Conservation (phyloP, 768 basidiomycete species). For the Boletus speciosus region DNA sequence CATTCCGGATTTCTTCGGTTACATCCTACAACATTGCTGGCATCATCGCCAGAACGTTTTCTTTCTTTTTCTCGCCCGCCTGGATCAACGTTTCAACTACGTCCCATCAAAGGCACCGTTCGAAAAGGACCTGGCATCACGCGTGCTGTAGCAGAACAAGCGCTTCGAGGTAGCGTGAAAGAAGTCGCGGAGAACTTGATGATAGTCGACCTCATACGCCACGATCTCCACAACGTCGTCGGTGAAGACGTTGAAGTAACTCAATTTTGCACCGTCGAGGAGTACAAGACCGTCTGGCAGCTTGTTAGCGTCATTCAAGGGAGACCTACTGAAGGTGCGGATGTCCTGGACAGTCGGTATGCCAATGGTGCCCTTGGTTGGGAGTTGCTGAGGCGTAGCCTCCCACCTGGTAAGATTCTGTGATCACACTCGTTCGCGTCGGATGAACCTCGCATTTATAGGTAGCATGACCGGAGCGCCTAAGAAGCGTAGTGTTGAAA, state of each 20-base stretch:
- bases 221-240: constrained; percentile 83
- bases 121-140: constrained; percentile 65
- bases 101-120: constrained; percentile 93
- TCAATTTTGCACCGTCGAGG: constrained; percentile 85
- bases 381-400: constrained; percentile 71
- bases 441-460: constrained; percentile 27
- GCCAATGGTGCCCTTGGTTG: constrained; percentile 57
- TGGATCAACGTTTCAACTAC: constrained; percentile 66
- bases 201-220: constrained; percentile 95
- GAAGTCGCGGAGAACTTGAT: constrained; percentile 97
- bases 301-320: constrained; percentile 94
- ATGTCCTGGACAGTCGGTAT: constrained; percentile 35
- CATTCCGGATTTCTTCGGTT: constrained; percentile 80
- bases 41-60: constrained; percentile 92
- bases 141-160: constrained; percentile 61
- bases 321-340: constrained; percentile 35
- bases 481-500: constrained; percentile 90
- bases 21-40: constrained; percentile 72
- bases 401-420: constrained; percentile 71
- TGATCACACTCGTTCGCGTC: neutral
- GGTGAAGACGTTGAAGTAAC: constrained; percentile 79
- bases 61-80: constrained; percentile 74
- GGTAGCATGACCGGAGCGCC: constrained; percentile 98
- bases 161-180: constrained; percentile 66
- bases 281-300: constrained; percentile 93